Conservation (phyloP, 2,329 filamentous ascomycete species). For the Colletotrichum endophyticum region DNA sequence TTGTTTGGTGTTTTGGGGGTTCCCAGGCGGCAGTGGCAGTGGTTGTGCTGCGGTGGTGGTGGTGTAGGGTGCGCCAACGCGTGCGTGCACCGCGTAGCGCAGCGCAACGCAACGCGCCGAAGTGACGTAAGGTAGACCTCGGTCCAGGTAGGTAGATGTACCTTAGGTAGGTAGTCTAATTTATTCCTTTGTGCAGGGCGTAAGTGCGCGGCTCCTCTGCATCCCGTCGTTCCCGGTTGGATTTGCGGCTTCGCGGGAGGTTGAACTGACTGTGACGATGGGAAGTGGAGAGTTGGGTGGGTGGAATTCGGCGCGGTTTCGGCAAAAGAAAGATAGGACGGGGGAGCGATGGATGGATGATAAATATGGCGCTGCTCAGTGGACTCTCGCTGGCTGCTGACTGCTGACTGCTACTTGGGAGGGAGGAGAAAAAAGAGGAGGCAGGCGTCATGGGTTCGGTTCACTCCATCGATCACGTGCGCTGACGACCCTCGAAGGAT, state of each 20-base stretch:
- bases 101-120: not conserved
- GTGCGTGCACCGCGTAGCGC: not conserved
- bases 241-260: not conserved
- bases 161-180: not conserved
- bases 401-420: not conserved
- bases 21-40: not conserved
- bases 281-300: not conserved
- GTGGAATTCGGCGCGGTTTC: slow-evolving; percentile 17
- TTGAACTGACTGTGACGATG: slow-evolving; percentile 2
- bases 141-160: not conserved
- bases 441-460: not conserved
- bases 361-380: not conserved
- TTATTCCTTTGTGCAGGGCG: not conserved
- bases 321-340: not conserved
- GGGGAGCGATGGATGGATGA: not conserved
- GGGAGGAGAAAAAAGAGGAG: not conserved
- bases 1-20: not conserved
- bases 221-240: not conserved
- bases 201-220: not conserved
- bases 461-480: slow-evolving; percentile 3
- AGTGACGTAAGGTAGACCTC: not conserved
- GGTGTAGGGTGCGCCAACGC: not conserved
- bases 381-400: not conserved
- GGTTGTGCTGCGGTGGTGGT: not conserved
- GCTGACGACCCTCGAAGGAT: not conserved